Base-by-base conservation (phyloP, 345 rosid species). In the Bruguiera gymnorhiza region DNA sequence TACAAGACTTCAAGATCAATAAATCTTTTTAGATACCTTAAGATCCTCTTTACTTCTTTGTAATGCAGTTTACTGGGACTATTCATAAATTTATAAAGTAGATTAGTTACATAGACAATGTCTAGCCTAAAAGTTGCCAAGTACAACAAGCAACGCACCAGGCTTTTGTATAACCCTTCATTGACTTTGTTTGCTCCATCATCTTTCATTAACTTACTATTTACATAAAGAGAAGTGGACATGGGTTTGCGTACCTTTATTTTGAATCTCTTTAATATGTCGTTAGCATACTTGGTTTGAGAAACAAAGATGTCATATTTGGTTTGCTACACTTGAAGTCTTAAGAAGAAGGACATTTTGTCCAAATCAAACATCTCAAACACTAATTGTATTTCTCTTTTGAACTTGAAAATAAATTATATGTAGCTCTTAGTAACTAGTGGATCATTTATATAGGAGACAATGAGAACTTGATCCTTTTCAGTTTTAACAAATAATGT, bases 61-160 rank as follows among this genome's bases (percentile, higher is more conserved):
- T 48, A 0, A 21, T 70, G 72, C 2, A 13, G 2, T 5, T 36
- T 16, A 34, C 34, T 68, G 0, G 34, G 36, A 57, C 3, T 9
- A 29, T 70, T 46, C 30, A 58, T 3, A 31, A 61, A 70, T 46
- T 51, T 27, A 8, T 67, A 70, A 0, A 70, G 37, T 10, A 70
- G 2, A 51, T 39, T 61, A 2, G 50, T n/a, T 6, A 50, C n/a
- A 32, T 43, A 8, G 9, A 23, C 0, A 0, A 70, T 48, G 6
- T 61, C 23, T 0, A 60, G 51, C 7, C 66, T 70, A 16, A 32
- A 48, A 2, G 66, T 23, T 27, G 32, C 50, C 0, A 70, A 6
- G 7, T 70, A 70, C 23, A 70, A 24, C 15, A 69, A 2, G 20
- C 59, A 43, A 0, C 66, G 13, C 11, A 60, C 7, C 8, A 69